Conservation (phyloP, 2,329 filamentous ascomycete genomes). For the Geosmithia putterillii region DNA sequence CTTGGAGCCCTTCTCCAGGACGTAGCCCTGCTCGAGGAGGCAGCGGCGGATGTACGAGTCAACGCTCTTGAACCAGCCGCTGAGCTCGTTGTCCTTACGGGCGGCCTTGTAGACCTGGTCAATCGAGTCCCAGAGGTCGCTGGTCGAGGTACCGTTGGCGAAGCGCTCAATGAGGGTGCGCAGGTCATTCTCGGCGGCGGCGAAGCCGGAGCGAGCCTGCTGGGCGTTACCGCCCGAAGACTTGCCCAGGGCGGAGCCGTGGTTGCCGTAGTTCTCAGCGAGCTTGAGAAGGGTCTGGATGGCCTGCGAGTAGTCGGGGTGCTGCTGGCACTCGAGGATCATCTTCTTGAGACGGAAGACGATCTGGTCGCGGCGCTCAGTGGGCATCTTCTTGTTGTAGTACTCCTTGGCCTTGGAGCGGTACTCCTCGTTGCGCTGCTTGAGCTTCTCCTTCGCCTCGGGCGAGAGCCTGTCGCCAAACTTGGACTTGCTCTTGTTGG, state of each 20-base stretch:
- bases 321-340: slow-evolving; percentile 90
- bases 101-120: slow-evolving; percentile 79
- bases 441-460: slow-evolving; percentile 42
- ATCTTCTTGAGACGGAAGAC: slow-evolving; percentile 95
- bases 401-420: slow-evolving; percentile 54
- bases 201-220: slow-evolving; percentile 57
- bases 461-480: slow-evolving; percentile 52
- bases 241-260: slow-evolving; percentile 53
- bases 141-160: slow-evolving; percentile 82
- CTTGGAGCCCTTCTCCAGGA: slow-evolving; percentile 70
- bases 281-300: slow-evolving; percentile 75
- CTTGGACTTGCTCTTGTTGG: slow-evolving; percentile 40
- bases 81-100: slow-evolving; percentile 75
- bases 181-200: slow-evolving; percentile 61
- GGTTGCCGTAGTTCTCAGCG: slow-evolving; percentile 73
- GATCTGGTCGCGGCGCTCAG: slow-evolving; percentile 85
- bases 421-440: slow-evolving; percentile 29
- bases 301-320: slow-evolving; percentile 87
- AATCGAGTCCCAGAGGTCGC: slow-evolving; percentile 77
- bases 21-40: slow-evolving; percentile 80
- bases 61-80: slow-evolving; percentile 75
- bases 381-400: slow-evolving; percentile 72
- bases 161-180: slow-evolving; percentile 86
- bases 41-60: slow-evolving; percentile 70
- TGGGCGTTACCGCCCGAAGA: slow-evolving; percentile 58